Percentiles rank a stretch among this genome's conserved stretches.
These are phyloP conservation scores for Xylariaceae sp. DNA, from an alignment of 2,329 filamentous ascomycete species.

Conservation along the genomic window DNA sequence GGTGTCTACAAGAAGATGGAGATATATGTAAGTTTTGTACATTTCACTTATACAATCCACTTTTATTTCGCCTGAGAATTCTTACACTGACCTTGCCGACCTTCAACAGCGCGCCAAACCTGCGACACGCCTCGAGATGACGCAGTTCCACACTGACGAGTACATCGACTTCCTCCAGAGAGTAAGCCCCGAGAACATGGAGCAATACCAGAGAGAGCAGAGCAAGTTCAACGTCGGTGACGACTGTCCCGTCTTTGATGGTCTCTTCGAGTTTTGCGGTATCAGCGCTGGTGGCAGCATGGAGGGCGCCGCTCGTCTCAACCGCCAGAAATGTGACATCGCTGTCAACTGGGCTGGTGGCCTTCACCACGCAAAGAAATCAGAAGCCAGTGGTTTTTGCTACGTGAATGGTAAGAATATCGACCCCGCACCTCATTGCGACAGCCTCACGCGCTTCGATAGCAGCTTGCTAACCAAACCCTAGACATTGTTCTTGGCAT, in stretches of 20 bases:
- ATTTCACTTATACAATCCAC: too few species aligned
- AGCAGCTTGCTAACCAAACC: slow-evolving; percentile 43
- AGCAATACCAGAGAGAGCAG: slow-evolving; percentile 85
- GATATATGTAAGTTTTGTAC: slow-evolving; percentile 72
- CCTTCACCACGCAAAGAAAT: slow-evolving; percentile 95
- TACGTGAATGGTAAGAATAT: slow-evolving; percentile 80
- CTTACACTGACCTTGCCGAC: slow-evolving; percentile 7
- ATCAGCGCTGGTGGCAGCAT: slow-evolving; percentile 92
- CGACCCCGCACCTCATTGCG: neutral
- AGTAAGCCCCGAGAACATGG: slow-evolving; percentile 98
- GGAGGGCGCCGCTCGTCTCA: slow-evolving; percentile 86
- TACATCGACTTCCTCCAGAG: slow-evolving; percentile 95
- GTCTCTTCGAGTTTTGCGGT: slow-evolving; percentile 93
- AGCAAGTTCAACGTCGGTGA: slow-evolving; percentile 92
- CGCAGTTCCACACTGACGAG: slow-evolving; percentile 88
- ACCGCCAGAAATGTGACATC: slow-evolving; percentile 89
- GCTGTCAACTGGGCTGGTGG: slow-evolving; percentile 98
- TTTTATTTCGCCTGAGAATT: neutral
- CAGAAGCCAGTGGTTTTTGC: slow-evolving; percentile 94
- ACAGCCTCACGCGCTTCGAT: too few species aligned
- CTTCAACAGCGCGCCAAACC: slow-evolving; percentile 69
- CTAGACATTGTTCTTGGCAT: slow-evolving; percentile 93
- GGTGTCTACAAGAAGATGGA: slow-evolving; percentile 96
- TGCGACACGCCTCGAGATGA: slow-evolving; percentile 84
- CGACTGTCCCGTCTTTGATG: slow-evolving; percentile 96